These are phyloP conservation scores for Leishmania lainsoni DNA, from an alignment of 208 protist species.

Conservation along the genomic window DNA sequence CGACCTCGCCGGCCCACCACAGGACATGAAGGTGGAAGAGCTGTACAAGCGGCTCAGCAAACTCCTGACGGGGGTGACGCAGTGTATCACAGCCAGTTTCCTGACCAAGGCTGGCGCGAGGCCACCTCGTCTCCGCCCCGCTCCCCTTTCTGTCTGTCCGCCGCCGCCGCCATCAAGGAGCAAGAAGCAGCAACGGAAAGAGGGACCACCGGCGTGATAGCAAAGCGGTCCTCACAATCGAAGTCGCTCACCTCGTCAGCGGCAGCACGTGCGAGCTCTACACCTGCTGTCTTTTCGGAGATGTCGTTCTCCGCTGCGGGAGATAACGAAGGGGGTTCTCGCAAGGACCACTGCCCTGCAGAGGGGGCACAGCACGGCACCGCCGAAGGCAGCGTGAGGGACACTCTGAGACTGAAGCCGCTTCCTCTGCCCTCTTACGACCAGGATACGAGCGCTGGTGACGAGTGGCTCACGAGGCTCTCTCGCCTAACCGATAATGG, in stretches of 20 bases:
- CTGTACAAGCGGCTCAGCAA: slow-evolving; percentile 44
- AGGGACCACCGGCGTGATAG: background rate
- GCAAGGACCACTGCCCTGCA: background rate
- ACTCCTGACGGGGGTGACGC: slow-evolving; percentile 50
- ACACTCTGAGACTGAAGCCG: slow-evolving; percentile 11
- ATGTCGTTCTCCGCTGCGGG: background rate
- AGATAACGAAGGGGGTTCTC: background rate
- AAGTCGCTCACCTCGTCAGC: background rate
- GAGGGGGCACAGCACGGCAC: background rate
- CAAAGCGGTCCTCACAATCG: background rate
- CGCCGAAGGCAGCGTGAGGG: background rate
- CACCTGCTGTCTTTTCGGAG: background rate
- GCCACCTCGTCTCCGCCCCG: slow-evolving; percentile 14
- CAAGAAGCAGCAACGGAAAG: background rate
- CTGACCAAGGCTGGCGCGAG: slow-evolving; percentile 40
- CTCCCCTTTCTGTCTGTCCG: slow-evolving; percentile 1
- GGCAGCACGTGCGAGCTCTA: background rate
- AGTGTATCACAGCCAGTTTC: slow-evolving; percentile 65
- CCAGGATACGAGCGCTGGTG: background rate
- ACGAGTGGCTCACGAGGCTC: background rate
- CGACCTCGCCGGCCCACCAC: slow-evolving; percentile 54
- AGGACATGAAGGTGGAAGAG: slow-evolving; percentile 47
- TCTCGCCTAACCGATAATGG: background rate
- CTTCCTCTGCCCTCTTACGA: slow-evolving; percentile 2
- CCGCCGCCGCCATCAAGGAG: slow-evolving; percentile 2